These are phyloP conservation scores for Collybiopsis luxurians DNA, from an alignment of 768 basidiomycete genomes.

Conservation along the genomic window DNA sequence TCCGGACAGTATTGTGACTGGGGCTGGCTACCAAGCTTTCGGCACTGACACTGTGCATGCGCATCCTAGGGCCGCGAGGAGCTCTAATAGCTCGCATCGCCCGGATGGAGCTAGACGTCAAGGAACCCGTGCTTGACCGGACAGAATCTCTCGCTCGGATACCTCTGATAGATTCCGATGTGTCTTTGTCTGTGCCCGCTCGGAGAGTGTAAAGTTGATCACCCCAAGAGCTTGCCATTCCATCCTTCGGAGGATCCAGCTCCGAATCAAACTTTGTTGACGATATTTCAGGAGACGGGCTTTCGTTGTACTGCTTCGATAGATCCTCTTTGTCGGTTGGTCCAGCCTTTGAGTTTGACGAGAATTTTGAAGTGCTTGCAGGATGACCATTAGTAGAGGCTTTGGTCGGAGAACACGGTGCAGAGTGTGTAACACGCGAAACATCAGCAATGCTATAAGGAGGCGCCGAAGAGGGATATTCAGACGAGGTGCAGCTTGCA, in stretches of 20 bases:
- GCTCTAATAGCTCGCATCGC: neutral
- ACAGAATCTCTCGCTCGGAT: neutral
- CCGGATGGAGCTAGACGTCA: neutral
- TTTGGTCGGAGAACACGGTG: neutral
- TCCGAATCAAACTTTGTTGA: neutral
- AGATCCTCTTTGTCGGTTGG: no score
- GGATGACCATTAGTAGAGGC: neutral
- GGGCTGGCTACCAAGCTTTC: neutral
- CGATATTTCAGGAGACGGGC: neutral
- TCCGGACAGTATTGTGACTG: neutral
- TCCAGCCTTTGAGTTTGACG: no score
- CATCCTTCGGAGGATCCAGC: neutral
- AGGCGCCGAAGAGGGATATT: neutral
- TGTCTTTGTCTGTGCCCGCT: neutral
- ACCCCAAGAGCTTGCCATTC: neutral
- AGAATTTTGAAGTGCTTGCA: neutral
- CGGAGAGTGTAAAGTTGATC: neutral
- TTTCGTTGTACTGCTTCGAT: no score
- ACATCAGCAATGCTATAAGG: neutral
- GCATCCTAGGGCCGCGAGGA: conserved; percentile 1
- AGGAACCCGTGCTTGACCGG: neutral
- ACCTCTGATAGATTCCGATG: neutral
- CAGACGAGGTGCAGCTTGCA: neutral
- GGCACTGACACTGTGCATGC: conserved; percentile 2
- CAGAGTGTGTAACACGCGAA: neutral